Base-by-base conservation (phyloP, 2,329 filamentous ascomycete genomes). In the Penicillium concentricum region DNA sequence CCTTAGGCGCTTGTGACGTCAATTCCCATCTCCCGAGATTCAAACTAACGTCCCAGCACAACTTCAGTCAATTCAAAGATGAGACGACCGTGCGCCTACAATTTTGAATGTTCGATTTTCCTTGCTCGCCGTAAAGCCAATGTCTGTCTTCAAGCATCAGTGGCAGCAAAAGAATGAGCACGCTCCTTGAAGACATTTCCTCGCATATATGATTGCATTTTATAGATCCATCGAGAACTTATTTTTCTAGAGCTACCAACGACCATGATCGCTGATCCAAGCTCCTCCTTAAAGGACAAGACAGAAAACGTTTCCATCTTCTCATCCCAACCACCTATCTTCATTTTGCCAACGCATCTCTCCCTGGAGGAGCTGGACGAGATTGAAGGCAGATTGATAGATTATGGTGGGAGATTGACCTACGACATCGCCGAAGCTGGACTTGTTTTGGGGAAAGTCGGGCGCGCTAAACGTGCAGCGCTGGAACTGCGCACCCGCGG, bases 401-500 rank as follows among this genome's bases (percentile, higher is more conserved):
- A 72, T 7, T 72, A 75, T 51, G 76, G 76, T 51, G 85, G 83
- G 6, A 81, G 80, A 0, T 70, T 94, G 51, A 92, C 90, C 0
- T 87, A 88, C 57, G 84, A 93, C 70, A 78, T 88, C 51, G 78
- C 80, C 15, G 88, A 93, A 72, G 91, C 91, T 0, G 80, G 83
- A 5, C 73, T 97, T 3, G 79, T 96, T 2, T 71, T 97, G 30
- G 91, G 89, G 2, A 90, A 87, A 62, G 81, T 96, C 34, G 80
- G 81, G 0, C 87, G 84, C 54, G 87, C 84, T 61, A 82, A 85
- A 65, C 83, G 93, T 18, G 91, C 91, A 0, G 80, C 84, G 45
- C 87, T 95, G 65, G 93, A 97, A 74, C 77, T 97, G 59, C 82
- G 90, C 51, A 82, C 84, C 7, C 82, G 84, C 44, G 87, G 85